These are phyloP conservation scores for Pleurotus ostreatus DNA, from an alignment of 768 basidiomycete species.

Conservation along the genomic window DNA sequence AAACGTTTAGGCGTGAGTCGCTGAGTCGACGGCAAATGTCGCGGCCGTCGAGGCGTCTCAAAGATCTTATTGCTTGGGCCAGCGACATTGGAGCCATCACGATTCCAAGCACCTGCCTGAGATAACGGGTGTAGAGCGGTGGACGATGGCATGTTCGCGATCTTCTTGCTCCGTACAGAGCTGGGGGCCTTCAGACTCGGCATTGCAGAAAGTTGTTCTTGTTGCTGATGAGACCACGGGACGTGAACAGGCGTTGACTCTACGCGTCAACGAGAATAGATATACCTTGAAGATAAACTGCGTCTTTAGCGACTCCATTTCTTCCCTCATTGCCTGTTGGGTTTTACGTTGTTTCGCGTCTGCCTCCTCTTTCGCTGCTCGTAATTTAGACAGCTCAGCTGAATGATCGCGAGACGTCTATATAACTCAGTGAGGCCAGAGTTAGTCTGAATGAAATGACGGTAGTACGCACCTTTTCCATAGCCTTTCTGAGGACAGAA, in stretches of 20 bases:
- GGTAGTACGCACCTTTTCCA: conserved; percentile 52
- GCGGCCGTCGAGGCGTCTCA: conserved; percentile 35
- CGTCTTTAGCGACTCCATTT: conserved; percentile 67
- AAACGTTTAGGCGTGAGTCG: conserved; percentile 21
- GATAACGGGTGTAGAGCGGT: conserved; percentile 33
- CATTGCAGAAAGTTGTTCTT: conserved; percentile 55
- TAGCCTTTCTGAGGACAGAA: conserved; percentile 55
- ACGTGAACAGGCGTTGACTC: conserved; percentile 7
- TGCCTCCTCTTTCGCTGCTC: conserved; percentile 55
- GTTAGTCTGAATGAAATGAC: too few species aligned
- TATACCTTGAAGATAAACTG: conserved; percentile 67
- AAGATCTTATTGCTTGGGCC: conserved; percentile 23
- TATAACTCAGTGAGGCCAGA: not conserved
- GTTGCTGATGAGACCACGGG: conserved; percentile 43
- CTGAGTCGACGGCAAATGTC: conserved; percentile 1
- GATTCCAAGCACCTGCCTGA: conserved; percentile 35
- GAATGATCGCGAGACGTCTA: conserved; percentile 60
- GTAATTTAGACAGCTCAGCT: conserved; percentile 51
- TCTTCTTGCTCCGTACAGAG: conserved; percentile 40
- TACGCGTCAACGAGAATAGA: conserved; percentile 4
- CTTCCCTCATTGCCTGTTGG: conserved; percentile 61
- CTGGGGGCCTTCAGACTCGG: conserved; percentile 38
- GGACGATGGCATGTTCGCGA: conserved; percentile 30
- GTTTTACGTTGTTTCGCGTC: conserved; percentile 51
- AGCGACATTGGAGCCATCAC: conserved; percentile 13